Conservation (phyloP, 2,329 filamentous ascomycete species). For the Dactylonectria estremocensis region DNA sequence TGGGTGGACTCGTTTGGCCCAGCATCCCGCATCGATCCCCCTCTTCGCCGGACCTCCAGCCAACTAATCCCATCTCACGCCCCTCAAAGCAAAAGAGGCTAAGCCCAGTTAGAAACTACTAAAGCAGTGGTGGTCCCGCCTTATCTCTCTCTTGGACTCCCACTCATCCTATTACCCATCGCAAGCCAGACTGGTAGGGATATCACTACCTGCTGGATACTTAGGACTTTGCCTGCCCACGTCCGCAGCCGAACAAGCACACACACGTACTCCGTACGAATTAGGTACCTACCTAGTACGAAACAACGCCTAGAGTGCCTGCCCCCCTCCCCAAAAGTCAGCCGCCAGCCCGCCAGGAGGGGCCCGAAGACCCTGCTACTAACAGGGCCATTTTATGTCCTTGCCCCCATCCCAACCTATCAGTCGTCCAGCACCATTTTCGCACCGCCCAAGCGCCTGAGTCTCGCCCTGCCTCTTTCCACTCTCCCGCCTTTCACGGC, state of each 20-base stretch:
- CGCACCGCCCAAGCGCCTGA: slow-evolving; percentile 8
- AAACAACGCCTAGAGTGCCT: not conserved
- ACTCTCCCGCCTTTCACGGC: not conserved
- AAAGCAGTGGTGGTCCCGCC: slow-evolving; percentile 1
- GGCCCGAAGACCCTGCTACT: not conserved
- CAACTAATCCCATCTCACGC: slow-evolving; percentile 4
- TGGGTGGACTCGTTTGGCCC: not conserved
- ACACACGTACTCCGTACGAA: not conserved
- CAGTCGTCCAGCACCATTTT: not conserved
- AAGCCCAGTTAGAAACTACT: not conserved
- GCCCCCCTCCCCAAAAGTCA: not conserved
- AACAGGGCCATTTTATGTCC: not conserved
- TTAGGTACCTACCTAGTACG: not conserved
- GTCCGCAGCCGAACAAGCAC: not conserved
- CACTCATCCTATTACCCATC: not conserved
- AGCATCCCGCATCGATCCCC: not conserved
- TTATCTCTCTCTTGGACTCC: slow-evolving; percentile 6
- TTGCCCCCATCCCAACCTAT: not conserved
- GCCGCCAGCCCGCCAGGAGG: not conserved
- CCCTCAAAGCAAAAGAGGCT: not conserved
- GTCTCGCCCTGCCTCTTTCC: not conserved
- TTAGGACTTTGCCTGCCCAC: not conserved
- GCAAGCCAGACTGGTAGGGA: not conserved
- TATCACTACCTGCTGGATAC: not conserved
- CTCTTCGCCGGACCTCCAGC: slow-evolving; percentile 3